Conservation (phyloP, 129 eudicot species). For the Escallonia rubra region DNA sequence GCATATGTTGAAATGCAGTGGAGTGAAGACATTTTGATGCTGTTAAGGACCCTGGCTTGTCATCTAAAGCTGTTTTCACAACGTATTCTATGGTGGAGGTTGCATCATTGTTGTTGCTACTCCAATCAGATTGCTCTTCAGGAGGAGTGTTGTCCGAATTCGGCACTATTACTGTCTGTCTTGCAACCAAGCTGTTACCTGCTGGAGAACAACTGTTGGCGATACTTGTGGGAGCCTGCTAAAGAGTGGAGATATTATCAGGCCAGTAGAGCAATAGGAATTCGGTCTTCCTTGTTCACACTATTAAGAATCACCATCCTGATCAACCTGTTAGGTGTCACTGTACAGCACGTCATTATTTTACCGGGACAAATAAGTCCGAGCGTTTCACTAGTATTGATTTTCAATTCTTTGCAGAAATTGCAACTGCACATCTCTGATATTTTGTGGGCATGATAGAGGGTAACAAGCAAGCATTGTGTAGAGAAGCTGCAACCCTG, state of each 20-base stretch:
- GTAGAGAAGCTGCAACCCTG: too few relatives aligned
- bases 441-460: neutral
- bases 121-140: conserved; percentile 3
- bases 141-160: conserved; percentile 1
- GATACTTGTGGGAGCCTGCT: conserved; percentile 13
- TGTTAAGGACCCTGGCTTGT: conserved; percentile 2
- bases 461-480: neutral
- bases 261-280: neutral
- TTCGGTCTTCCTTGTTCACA: neutral
- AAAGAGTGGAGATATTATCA: conserved; percentile 3
- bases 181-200: conserved; percentile 10
- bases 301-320: neutral
- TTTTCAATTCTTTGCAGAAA: neutral
- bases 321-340: neutral
- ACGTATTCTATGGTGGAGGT: neutral
- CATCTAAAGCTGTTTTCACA: neutral
- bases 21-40: conserved; percentile 9
- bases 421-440: neutral
- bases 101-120: conserved; percentile 7
- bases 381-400: neutral
- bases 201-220: conserved; percentile 12
- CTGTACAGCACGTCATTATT: neutral
- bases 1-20: conserved; percentile 3
- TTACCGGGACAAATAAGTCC: neutral
- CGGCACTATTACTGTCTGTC: conserved; percentile 6